Conservation (phyloP, 768 basidiomycete species). For the Lactarius hengduanensis region DNA sequence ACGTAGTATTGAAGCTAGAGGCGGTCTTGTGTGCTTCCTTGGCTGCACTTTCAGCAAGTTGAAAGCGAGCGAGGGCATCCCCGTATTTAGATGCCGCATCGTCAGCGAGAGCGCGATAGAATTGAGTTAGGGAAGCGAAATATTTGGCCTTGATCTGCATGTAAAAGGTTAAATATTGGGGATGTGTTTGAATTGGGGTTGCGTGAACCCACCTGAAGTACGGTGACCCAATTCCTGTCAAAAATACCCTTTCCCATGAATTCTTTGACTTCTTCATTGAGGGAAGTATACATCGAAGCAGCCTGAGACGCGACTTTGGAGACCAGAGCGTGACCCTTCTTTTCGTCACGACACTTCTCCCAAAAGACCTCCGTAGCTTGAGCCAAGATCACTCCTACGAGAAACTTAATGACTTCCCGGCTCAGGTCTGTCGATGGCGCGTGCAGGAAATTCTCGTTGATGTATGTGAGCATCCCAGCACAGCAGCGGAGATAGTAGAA, state of each 20-base stretch:
- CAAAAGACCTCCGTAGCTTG: constrained; percentile 97
- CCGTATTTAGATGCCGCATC: constrained; percentile 76
- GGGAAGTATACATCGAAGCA: constrained; percentile 72
- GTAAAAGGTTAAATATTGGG: constrained; percentile 8
- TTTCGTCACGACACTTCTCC: constrained; percentile 92
- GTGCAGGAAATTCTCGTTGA: constrained; percentile 99
- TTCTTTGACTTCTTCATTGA: constrained; percentile 93
- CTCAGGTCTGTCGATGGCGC: constrained; percentile 94
- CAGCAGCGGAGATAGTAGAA: constrained; percentile 89
- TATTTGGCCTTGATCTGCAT: constrained; percentile 89
- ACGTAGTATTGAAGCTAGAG: constrained; percentile 64
- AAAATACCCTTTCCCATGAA: constrained; percentile 96
- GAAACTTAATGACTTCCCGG: constrained; percentile 91
- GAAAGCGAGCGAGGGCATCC: constrained; percentile 78
- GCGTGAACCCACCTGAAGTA: constrained; percentile 62
- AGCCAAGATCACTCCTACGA: constrained; percentile 82
- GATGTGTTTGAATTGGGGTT: background rate
- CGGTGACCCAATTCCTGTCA: constrained; percentile 88
- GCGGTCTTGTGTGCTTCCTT: constrained; percentile 80
- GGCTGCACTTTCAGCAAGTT: constrained; percentile 69
- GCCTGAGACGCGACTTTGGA: constrained; percentile 84
- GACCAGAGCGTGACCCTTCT: constrained; percentile 75
- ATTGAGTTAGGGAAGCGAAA: constrained; percentile 82
- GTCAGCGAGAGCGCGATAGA: constrained; percentile 82
- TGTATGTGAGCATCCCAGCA: constrained; percentile 96